Evolutionary conservation across 495 filamentous ascomycete species (phyloP).

Genomic region (Neurospora sp.): DNA sequence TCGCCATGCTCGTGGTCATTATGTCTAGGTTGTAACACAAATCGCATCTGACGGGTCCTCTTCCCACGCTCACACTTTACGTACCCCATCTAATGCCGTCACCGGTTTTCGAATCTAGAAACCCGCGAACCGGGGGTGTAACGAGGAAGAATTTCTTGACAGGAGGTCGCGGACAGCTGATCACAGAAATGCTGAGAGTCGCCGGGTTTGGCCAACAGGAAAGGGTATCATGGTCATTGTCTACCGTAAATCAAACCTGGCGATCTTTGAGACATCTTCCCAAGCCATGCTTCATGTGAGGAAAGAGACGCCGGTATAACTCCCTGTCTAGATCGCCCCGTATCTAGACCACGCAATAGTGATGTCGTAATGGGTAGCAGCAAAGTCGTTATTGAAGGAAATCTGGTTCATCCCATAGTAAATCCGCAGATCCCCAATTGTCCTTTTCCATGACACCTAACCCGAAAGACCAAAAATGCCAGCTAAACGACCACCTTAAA

Average conservation of each 20-base stretch:
- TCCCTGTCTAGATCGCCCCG: neutral
- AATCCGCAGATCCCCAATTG: constrained; percentile 24
- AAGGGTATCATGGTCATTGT: neutral
- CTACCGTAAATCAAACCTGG: neutral
- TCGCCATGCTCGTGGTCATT: neutral
- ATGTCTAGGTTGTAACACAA: neutral
- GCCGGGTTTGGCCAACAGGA: neutral
- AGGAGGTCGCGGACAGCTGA: neutral
- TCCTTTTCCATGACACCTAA: constrained; percentile 32
- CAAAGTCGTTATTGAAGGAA: constrained; percentile 23
- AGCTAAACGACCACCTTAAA: constrained; percentile 42
- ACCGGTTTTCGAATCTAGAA: neutral
- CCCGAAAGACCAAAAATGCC: constrained; percentile 21
- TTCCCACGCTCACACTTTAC: neutral
- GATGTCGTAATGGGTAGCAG: constrained; percentile 12
- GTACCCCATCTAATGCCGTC: neutral
- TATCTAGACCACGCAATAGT: constrained; percentile 9
- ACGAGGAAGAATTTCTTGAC: neutral
- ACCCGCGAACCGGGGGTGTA: neutral
- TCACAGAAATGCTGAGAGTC: neutral
- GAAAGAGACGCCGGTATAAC: neutral
- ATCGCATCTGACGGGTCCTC: neutral
- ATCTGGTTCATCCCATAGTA: constrained; percentile 26
- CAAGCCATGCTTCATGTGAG: neutral
- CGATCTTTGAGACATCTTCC: neutral